Evolutionary conservation across 2,329 filamentous ascomycete species (phyloP).

Genomic region (Elsinoe australis): DNA sequence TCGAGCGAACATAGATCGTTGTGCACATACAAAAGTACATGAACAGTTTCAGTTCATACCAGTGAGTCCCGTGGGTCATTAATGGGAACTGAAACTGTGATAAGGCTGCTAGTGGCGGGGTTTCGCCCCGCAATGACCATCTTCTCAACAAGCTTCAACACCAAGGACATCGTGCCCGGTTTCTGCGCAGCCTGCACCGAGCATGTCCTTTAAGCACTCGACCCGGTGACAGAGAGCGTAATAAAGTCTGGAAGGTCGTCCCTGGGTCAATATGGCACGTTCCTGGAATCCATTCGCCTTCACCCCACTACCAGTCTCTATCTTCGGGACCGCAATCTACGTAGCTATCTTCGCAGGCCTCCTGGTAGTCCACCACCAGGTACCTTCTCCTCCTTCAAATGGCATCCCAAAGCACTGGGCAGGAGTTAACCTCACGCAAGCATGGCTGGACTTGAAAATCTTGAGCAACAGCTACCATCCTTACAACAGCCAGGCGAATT

Average conservation of each 20-base stretch:
- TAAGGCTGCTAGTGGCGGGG: no score
- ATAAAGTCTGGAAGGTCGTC: neutral
- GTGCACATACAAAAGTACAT: neutral
- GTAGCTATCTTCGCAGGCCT: constrained; percentile 63
- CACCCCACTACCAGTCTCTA: constrained; percentile 68
- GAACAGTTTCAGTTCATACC: no score
- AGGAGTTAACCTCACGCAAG: constrained; percentile 74
- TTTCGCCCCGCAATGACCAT: neutral
- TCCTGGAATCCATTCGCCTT: constrained; percentile 56
- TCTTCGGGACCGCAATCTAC: constrained; percentile 71
- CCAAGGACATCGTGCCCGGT: no score
- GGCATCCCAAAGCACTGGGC: constrained; percentile 40
- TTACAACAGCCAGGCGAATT: constrained; percentile 79
- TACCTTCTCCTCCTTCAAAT: constrained; percentile 64
- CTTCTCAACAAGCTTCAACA: no score
- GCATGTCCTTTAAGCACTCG: neutral
- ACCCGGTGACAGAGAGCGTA: neutral
- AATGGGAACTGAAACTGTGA: no score
- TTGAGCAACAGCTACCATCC: constrained; percentile 75
- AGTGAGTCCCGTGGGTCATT: no score
- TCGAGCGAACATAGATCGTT: neutral
- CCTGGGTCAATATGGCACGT: neutral
- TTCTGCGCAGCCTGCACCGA: no score
- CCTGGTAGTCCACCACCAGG: constrained; percentile 66
- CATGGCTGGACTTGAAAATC: constrained; percentile 73